phyloP scores from a whole-genome alignment of 805 yeast genomes.

The Zygosaccharomyces bailii region DNA sequence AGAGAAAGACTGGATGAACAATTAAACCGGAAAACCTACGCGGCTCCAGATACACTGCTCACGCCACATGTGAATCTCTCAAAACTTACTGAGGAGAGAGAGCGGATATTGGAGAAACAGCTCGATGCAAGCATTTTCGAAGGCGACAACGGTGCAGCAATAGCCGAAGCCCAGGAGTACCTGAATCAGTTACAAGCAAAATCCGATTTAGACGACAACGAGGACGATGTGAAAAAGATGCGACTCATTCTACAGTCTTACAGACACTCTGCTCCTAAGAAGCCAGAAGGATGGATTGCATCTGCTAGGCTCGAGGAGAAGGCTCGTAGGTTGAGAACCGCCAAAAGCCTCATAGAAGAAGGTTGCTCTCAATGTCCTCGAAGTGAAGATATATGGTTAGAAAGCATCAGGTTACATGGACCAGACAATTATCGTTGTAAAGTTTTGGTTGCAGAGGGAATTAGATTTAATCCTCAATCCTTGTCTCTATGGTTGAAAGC shows the following conservation, averaged over 20 bases:
- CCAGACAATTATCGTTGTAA: slow-evolving; percentile 46
- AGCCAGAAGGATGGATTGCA: slow-evolving; percentile 81
- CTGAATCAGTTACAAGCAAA: slow-evolving; percentile 37
- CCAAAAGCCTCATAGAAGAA: slow-evolving; percentile 59
- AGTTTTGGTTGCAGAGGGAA: slow-evolving; percentile 61
- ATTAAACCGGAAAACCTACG: slow-evolving; percentile 65
- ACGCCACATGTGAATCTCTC: slow-evolving; percentile 43
- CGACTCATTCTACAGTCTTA: slow-evolving; percentile 62
- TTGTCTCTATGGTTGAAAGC: slow-evolving; percentile 73
- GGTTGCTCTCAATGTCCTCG: slow-evolving; percentile 70
- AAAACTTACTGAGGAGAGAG: slow-evolving; percentile 61
- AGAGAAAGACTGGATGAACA: slow-evolving; percentile 61
- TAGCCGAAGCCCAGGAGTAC: slow-evolving; percentile 41
- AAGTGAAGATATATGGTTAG: slow-evolving; percentile 79
- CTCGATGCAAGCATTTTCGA: slow-evolving; percentile 41
- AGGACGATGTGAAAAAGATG: slow-evolving; percentile 54
- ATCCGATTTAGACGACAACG: slow-evolving; percentile 10
- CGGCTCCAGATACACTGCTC: slow-evolving; percentile 73
- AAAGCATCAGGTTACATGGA: slow-evolving; percentile 59
- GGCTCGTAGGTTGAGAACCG: slow-evolving; percentile 52
- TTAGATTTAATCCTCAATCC: slow-evolving; percentile 53
- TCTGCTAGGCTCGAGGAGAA: slow-evolving; percentile 75
- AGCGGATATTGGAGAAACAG: slow-evolving; percentile 52
- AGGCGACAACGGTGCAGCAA: slow-evolving; percentile 15
- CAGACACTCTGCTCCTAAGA: slow-evolving; percentile 66